Conservation (phyloP, 306 rosid species). For the Dryas drummondii region DNA sequence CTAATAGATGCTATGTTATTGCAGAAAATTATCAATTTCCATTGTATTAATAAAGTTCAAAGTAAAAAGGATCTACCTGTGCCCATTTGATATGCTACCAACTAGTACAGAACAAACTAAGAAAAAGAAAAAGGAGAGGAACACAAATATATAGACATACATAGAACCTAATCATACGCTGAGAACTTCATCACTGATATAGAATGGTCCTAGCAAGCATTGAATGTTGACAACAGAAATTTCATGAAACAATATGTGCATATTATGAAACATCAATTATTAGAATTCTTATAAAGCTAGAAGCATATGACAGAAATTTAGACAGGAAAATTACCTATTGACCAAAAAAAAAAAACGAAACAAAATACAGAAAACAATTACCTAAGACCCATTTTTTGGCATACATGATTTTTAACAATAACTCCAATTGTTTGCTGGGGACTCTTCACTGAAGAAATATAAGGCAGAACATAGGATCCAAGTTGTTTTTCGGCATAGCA, state of each 20-base stretch:
- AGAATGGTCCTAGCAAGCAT: neutral
- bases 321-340: neutral
- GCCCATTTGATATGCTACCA: neutral
- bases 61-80: neutral
- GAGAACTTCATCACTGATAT: neutral
- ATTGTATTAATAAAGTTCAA: neutral
- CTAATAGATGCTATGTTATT: neutral
- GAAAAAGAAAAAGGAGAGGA: neutral
- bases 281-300: neutral
- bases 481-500: constrained; percentile 98
- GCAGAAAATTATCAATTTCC: neutral
- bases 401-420: constrained; percentile 59
- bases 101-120: neutral
- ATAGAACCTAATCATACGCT: neutral
- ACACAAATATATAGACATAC: neutral
- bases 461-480: constrained; percentile 80
- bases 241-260: neutral
- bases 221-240: neutral
- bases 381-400: constrained; percentile 76
- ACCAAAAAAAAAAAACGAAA: neutral
- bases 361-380: constrained; percentile 21
- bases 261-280: neutral
- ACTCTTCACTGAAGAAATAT: constrained; percentile 84
- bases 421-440: constrained; percentile 92
- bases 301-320: neutral